Conservation (phyloP, 768 basidiomycete species). For the Tulasnella calospora region DNA sequence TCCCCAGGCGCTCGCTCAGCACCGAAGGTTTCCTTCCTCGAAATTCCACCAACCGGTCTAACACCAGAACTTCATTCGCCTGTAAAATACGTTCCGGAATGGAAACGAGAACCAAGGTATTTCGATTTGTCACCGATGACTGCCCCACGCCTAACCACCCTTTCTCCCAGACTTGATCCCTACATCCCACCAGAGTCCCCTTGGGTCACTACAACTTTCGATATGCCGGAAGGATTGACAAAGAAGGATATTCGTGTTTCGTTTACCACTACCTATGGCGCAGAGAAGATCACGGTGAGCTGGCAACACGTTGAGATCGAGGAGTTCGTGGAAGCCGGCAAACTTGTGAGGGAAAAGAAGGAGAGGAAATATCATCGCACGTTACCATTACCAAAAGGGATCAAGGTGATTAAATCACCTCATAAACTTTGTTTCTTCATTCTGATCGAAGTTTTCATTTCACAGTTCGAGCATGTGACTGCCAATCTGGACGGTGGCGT, state of each 20-base stretch:
- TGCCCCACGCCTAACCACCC: neutral
- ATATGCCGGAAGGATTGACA: constrained; percentile 24
- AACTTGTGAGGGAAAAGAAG: constrained; percentile 26
- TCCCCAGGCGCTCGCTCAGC: neutral
- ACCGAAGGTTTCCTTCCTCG: neutral
- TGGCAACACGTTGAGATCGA: constrained; percentile 21
- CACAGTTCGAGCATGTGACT: constrained; percentile 26
- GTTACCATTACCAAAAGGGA: constrained; percentile 24
- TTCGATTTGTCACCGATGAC: neutral
- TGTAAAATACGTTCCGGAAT: neutral
- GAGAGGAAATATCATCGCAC: constrained; percentile 27
- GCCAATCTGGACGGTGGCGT: constrained; percentile 27
- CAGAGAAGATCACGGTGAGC: constrained; percentile 24
- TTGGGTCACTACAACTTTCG: constrained; percentile 27
- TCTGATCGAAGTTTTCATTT: neutral
- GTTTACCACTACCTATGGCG: constrained; percentile 5
- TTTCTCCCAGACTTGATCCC: constrained; percentile 15
- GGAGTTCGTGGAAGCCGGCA: constrained; percentile 23
- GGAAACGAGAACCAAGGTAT: constrained; percentile 1
- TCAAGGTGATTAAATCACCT: constrained; percentile 8
- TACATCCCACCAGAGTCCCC: constrained; percentile 3
- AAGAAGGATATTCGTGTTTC: constrained; percentile 27
- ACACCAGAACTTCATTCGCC: neutral
- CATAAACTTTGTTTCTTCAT: neutral
- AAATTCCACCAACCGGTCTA: neutral